Conservation (phyloP, 2,329 filamentous ascomycete genomes). For the Juglanconis oblonga region DNA sequence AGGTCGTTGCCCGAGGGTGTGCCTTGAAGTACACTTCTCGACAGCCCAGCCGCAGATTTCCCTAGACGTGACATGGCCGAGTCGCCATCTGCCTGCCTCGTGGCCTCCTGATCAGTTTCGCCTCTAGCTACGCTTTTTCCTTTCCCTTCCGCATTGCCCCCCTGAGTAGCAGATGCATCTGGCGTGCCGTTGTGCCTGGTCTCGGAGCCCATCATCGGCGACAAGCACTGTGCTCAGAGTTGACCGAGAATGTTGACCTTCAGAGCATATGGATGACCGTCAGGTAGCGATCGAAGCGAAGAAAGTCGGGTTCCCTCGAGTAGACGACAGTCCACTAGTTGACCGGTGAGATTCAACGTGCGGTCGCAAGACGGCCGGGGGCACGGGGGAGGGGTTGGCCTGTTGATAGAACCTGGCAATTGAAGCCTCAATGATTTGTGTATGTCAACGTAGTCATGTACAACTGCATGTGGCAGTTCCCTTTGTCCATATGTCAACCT, state of each 20-base stretch:
- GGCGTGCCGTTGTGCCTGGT: neutral
- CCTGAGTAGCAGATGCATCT: neutral
- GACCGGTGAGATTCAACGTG: too few species aligned
- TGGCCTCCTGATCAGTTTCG: neutral
- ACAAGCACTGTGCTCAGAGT: neutral
- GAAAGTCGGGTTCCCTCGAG: too few species aligned
- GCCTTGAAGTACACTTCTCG: slow-evolving; percentile 24
- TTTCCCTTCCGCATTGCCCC: slow-evolving; percentile 8
- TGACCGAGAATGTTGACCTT: neutral
- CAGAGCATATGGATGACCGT: neutral
- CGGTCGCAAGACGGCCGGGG: too few species aligned
- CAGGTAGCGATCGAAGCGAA: neutral
- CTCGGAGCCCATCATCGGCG: slow-evolving; percentile 3
- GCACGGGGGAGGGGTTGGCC: too few species aligned
- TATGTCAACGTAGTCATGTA: too few species aligned
- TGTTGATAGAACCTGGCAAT: too few species aligned
- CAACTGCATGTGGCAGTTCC: too few species aligned
- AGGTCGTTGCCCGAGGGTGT: slow-evolving; percentile 9
- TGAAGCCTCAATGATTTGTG: too few species aligned
- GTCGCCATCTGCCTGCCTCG: slow-evolving; percentile 3
- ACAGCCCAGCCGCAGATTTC: slow-evolving; percentile 22
- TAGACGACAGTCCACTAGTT: too few species aligned
- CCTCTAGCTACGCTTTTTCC: slow-evolving; percentile 10
- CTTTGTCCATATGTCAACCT: too few species aligned
- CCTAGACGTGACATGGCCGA: slow-evolving; percentile 21